Conservation (phyloP, 1,139 yeast species). For the Diutina catenulata region DNA sequence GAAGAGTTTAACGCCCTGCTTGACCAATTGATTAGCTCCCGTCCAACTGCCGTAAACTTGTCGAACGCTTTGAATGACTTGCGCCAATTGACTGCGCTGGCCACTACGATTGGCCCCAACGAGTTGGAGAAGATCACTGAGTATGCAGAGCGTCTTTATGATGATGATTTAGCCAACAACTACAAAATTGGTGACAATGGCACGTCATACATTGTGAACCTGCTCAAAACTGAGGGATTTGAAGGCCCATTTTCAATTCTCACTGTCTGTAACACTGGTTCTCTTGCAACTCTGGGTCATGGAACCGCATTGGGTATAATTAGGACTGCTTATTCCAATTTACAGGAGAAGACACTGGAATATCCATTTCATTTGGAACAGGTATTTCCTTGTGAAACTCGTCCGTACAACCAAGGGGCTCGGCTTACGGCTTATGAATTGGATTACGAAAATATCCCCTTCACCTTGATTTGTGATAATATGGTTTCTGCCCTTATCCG, state of each 20-base stretch:
- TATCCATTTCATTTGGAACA: constrained; percentile 38
- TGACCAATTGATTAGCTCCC: constrained; percentile 57
- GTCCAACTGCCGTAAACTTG: constrained; percentile 94
- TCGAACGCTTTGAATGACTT: constrained; percentile 66
- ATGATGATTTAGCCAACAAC: constrained; percentile 70
- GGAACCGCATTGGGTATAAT: constrained; percentile 94
- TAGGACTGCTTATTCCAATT: constrained; percentile 47
- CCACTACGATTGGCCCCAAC: constrained; percentile 10
- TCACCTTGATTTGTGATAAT: constrained; percentile 80
- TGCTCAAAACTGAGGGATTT: constrained; percentile 36
- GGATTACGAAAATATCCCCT: constrained; percentile 74
- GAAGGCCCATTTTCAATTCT: constrained; percentile 64
- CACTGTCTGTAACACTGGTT: constrained; percentile 81
- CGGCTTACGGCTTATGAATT: constrained; percentile 86
- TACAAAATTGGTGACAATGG: constrained; percentile 73
- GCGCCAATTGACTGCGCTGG: constrained; percentile 20
- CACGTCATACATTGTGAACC: constrained; percentile 46
- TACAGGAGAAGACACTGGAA: constrained; percentile 14
- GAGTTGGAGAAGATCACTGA: constrained; percentile 29
- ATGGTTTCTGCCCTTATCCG: constrained; percentile 74
- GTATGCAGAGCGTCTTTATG: constrained; percentile 51
- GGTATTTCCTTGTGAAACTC: constrained; percentile 83
- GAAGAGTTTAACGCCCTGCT: constrained; percentile 30
- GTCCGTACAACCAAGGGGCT: constrained; percentile 96
- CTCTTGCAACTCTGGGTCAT: constrained; percentile 93